Base-by-base conservation (phyloP, 768 basidiomycete genomes). In the Gloeophyllum trabeum region DNA sequence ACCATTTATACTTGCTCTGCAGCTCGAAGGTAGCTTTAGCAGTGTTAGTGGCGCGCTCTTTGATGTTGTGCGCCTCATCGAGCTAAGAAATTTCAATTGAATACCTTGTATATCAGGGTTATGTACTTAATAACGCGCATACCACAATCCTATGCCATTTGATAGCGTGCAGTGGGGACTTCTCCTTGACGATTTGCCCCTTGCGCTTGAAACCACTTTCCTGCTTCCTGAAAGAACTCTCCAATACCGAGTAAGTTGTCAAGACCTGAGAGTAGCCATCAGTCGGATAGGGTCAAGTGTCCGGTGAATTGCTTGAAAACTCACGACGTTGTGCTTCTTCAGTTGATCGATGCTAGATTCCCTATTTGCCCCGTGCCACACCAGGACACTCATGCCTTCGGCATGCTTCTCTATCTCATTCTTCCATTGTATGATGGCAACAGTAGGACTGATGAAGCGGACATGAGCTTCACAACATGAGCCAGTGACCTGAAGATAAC, bases 41-140 rank as follows among this genome's bases (percentile, higher is more conserved):
- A 0, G 94, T 97, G 56, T 94, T 97, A 1, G 89, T 92, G 3
- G 78, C 64, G 3, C 94, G 78, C 56, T 98, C 94, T 55, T 98
- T 98, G 67, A 98, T 97, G 57, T 93, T 97, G 61, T 97, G 94
- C 4, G 93, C 94, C 65, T 96, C 92, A 50, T 97, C 92, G 35
- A 96, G 74, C 84, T 88, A 46, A 3, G 43, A 13, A 26, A 24
- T 10, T n/a, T 13, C 41, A 13, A 14, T 5, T 34, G n/a, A n/a
- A n/a, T 24, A 14, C 36, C 21, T 16, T 25, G 41, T 26, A n/a
- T n/a, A n/a, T n/a, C n/a, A 32, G 28, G 16, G 28, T 10, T 10
- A 32, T 16, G 28, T 10, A 32, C 28, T 32, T 32, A 32, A 32
- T 32, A 32, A 16, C 24, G 37, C 22, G 70, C 81, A 22, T 49